These are phyloP conservation scores for Phyllosticta ampelicida DNA, from an alignment of 2,329 filamentous ascomycete genomes.

Conservation along the genomic window DNA sequence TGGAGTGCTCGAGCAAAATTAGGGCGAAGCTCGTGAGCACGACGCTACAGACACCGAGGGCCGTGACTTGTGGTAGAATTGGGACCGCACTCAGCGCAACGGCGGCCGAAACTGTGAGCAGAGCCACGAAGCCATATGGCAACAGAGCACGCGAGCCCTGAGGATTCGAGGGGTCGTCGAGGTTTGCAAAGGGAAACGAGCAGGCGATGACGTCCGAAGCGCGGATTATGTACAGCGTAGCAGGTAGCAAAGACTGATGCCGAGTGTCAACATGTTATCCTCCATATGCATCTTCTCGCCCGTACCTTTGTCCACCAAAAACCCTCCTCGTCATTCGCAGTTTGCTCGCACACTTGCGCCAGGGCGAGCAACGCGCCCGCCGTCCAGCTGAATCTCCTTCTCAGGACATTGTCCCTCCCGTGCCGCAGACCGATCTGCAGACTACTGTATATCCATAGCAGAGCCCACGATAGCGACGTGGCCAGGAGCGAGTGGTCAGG, in stretches of 20 bases:
- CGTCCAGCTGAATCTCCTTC: constrained; percentile 25
- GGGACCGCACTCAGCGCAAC: constrained; percentile 4
- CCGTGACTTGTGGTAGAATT: constrained; percentile 10
- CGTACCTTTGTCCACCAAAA: constrained; percentile 37
- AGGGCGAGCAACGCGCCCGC: constrained; percentile 34
- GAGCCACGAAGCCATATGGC: neutral
- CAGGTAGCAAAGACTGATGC: constrained; percentile 24
- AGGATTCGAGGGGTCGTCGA: constrained; percentile 16
- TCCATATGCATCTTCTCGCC: neutral
- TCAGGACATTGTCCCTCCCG: constrained; percentile 17
- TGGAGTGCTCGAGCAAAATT: constrained; percentile 30
- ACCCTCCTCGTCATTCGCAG: constrained; percentile 32
- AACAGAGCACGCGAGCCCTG: constrained; percentile 2
- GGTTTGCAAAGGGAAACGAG: constrained; percentile 15
- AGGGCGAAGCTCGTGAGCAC: constrained; percentile 31
- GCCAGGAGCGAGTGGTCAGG: constrained; percentile 31
- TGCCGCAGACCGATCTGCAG: constrained; percentile 24
- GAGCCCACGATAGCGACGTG: constrained; percentile 32
- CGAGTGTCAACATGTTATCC: constrained; percentile 8
- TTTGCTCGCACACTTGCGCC: constrained; percentile 33
- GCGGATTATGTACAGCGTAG: constrained; percentile 22
- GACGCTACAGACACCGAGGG: constrained; percentile 33
- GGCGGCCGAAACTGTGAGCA: constrained; percentile 7
- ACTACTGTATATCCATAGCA: constrained; percentile 27
- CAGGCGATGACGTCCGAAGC: constrained; percentile 14